Evolutionary conservation across 805 yeast species (phyloP), one percentile per base, ranked within the genome.

Genomic region (Hemisphaericaspora nanyangensis): DNA sequence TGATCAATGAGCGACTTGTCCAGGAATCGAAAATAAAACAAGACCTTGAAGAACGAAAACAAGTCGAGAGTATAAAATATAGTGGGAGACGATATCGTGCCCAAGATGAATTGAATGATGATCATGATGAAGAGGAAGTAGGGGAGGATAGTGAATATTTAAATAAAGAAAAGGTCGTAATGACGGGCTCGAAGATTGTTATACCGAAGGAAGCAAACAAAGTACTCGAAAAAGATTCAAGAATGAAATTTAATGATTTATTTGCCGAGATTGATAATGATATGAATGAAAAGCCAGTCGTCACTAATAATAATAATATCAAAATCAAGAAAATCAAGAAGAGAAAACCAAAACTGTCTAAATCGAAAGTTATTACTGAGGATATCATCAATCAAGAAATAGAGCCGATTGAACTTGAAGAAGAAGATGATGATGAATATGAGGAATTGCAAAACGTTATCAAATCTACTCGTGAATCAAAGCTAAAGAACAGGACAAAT

Each of bases 1-100:
- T 80, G 22, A 65, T 55, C 20, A 68, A 77, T 37, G 73, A 68
- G n/a, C 56, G 49, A 43, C 52, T 57, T 44, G 19, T 41, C 12
- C 25, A 42, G 44, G 40, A 50, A 13, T 49, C 54, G 3, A 63
- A 58, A 41, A 55, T 62, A n/a, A 50, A 59, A 38, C 47, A 58
- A 18, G 56, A 58, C 17, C 37, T 63, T 7, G 48, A 54, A 32
- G 63, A 64, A 39, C 39, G 49, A 32, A 45, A 43, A n/a, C 52
- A 51, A 33, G 54, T 47, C 3, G 61, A 57, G 5, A 38, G 39
- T 27, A 45, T 55, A 13, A 56, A 57, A 38, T 46, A 51, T 31
- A 49, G 49, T 27, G 61, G 61, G 6, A 34, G 60, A 17, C 43
- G 40, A 15, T 46, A 42, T 34, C 16, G 26, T 17, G 17, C 36